Evolutionary conservation across 1,284 basidiomycete species (phyloP).

Genomic region (Naganishia cerealis): DNA sequence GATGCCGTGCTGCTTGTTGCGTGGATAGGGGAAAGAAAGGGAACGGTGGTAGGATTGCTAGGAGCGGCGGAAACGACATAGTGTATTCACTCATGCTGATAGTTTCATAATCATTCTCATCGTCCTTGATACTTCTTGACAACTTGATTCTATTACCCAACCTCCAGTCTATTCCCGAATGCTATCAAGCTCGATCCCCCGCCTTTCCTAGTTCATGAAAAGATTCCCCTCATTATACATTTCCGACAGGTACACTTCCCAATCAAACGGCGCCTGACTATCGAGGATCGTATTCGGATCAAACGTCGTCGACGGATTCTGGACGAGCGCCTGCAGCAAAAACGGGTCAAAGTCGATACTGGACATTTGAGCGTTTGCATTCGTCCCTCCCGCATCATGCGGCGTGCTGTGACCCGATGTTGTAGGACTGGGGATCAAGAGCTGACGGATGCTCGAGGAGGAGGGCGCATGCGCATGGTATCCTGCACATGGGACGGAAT

Average conservation of each 20-base stretch:
- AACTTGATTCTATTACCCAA: neutral
- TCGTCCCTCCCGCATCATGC: neutral
- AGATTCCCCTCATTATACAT: slow-evolving; percentile 31
- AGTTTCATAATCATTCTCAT: neutral
- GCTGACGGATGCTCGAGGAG: neutral
- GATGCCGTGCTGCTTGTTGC: slow-evolving; percentile 22
- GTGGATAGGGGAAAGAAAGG: slow-evolving; percentile 13
- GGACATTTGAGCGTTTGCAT: slow-evolving; percentile 15
- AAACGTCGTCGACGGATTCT: slow-evolving; percentile 23
- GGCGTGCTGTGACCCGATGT: slow-evolving; percentile 24
- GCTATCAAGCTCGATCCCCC: neutral
- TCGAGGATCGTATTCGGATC: slow-evolving; percentile 21
- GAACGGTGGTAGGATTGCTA: slow-evolving; percentile 3
- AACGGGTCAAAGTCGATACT: slow-evolving; percentile 33
- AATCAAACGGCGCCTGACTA: slow-evolving; percentile 29
- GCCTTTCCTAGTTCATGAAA: slow-evolving; percentile 16
- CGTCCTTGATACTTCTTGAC: neutral
- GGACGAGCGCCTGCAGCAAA: slow-evolving; percentile 19
- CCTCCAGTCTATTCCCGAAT: neutral
- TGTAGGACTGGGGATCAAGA: slow-evolving; percentile 7
- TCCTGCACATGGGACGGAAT: neutral
- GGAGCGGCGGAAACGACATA: slow-evolving; percentile 20
- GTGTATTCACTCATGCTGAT: neutral
- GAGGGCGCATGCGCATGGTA: neutral
- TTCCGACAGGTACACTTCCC: slow-evolving; percentile 29